Conservation (phyloP, 768 basidiomycete genomes). For the Russula lepida region DNA sequence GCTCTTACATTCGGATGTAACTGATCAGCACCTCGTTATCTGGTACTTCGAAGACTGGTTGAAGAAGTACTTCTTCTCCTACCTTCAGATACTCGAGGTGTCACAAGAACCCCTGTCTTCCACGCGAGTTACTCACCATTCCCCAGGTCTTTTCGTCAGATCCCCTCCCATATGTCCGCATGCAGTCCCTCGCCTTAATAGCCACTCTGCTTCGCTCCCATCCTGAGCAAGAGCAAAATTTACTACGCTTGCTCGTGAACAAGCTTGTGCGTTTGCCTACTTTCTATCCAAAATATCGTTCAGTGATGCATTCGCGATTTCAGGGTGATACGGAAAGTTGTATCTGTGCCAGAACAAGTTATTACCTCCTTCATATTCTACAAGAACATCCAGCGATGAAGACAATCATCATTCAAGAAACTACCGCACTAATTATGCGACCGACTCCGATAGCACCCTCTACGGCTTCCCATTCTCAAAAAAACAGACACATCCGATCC, state of each 20-base stretch:
- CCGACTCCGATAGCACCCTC: constrained; percentile 36
- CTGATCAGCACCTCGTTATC: constrained; percentile 65
- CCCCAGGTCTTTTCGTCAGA: constrained; percentile 70
- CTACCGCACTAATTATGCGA: constrained; percentile 67
- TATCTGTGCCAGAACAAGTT: constrained; percentile 83
- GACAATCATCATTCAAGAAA: constrained; percentile 77
- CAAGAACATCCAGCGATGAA: constrained; percentile 87
- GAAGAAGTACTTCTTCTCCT: constrained; percentile 94
- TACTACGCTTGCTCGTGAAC: constrained; percentile 85
- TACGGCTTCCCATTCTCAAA: constrained; percentile 5
- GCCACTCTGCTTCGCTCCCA: constrained; percentile 77
- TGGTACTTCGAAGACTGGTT: too few relatives aligned
- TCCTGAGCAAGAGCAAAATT: constrained; percentile 96
- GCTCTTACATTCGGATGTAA: constrained; percentile 48
- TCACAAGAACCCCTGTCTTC: constrained; percentile 14
- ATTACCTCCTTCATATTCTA: constrained; percentile 81
- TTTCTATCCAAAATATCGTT: neutral
- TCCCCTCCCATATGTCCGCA: constrained; percentile 27
- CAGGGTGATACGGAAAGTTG: constrained; percentile 87
- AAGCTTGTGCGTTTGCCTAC: constrained; percentile 57
- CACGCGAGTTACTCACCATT: neutral
- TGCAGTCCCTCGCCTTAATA: too few relatives aligned
- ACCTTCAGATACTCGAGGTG: constrained; percentile 88
- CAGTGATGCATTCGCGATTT: neutral
- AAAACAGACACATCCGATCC: constrained; percentile 47